phyloP scores from a whole-genome alignment of 108 stramenopile genomes.

The Pelagomonas calceolata region DNA sequence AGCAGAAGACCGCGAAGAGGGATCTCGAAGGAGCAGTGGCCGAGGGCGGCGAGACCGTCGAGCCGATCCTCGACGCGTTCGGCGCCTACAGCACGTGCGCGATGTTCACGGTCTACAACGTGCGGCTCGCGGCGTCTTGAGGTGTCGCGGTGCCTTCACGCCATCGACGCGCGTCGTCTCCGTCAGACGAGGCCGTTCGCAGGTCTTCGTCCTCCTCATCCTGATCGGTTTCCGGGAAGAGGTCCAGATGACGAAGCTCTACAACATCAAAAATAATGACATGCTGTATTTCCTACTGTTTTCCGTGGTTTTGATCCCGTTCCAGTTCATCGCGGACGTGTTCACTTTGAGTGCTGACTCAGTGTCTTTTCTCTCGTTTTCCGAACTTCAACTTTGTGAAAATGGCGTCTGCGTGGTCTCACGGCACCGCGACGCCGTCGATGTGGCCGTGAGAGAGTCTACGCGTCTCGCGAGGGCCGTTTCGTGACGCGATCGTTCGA shows the following conservation, averaged over 20 bases:
- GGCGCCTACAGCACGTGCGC: slow-evolving; percentile 52
- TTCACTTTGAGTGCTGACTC: slow-evolving; percentile 54
- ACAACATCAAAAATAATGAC: slow-evolving; percentile 64
- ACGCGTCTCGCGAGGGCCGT: too few relatives aligned
- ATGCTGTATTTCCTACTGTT: slow-evolving; percentile 67
- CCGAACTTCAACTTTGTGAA: too few relatives aligned
- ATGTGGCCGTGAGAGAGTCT: too few relatives aligned
- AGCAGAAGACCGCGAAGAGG: slow-evolving; percentile 20
- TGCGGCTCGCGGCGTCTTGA: too few relatives aligned
- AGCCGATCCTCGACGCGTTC: slow-evolving; percentile 58
- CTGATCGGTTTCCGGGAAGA: slow-evolving; percentile 57
- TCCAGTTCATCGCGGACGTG: slow-evolving; percentile 56
- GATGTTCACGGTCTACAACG: slow-evolving; percentile 46
- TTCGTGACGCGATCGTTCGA: too few relatives aligned
- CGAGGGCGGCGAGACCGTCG: slow-evolving; percentile 60
- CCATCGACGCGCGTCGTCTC: too few relatives aligned
- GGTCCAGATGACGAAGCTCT: slow-evolving; percentile 51
- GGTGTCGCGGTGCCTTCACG: too few relatives aligned
- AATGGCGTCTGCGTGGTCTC: too few relatives aligned
- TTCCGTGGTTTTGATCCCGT: slow-evolving; percentile 44
- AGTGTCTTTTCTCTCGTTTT: too few relatives aligned
- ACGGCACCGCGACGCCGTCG: too few relatives aligned
- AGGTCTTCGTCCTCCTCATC: slow-evolving; percentile 54
- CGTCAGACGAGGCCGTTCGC: too few relatives aligned
- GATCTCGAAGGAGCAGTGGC: slow-evolving; percentile 29